Percentiles rank a stretch among this genome's conserved stretches.
Conservation (phyloP, 345 rosid genomes). For the Lepidium africanum region DNA sequence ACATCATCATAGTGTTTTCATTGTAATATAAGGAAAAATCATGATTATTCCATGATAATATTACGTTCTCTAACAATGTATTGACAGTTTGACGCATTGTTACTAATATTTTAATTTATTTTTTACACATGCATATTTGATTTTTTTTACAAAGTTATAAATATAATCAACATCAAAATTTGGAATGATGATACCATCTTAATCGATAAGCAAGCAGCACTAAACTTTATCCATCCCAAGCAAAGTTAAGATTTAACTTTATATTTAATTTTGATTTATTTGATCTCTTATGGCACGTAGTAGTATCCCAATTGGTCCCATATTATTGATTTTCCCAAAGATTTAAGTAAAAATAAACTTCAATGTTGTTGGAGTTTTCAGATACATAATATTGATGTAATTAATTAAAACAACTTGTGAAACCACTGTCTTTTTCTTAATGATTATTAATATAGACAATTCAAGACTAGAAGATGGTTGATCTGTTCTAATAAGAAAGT, state of each 20-base stretch:
- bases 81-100: too few relatives aligned
- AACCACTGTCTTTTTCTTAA: not conserved
- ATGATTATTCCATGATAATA: too few relatives aligned
- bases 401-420: slow-evolving; percentile 1
- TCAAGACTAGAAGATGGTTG: not conserved
- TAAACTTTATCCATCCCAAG: not conserved
- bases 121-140: too few relatives aligned
- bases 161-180: not conserved
- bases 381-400: not conserved
- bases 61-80: too few relatives aligned
- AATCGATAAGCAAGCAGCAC: slow-evolving; percentile 8
- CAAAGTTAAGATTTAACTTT: not conserved
- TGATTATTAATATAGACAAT: not conserved
- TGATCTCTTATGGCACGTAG: not conserved
- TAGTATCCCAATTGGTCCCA: not conserved
- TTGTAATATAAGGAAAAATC: too few relatives aligned
- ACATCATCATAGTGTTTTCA: too few relatives aligned
- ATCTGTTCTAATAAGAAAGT: not conserved
- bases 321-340: not conserved
- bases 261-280: not conserved
- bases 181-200: too few relatives aligned
- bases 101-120: too few relatives aligned
- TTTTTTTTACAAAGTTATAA: too few relatives aligned
- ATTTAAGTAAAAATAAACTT: not conserved
- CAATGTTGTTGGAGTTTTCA: not conserved